Base-by-base conservation (phyloP, 2,329 filamentous ascomycete genomes). In the Colletotrichum limetticola region DNA sequence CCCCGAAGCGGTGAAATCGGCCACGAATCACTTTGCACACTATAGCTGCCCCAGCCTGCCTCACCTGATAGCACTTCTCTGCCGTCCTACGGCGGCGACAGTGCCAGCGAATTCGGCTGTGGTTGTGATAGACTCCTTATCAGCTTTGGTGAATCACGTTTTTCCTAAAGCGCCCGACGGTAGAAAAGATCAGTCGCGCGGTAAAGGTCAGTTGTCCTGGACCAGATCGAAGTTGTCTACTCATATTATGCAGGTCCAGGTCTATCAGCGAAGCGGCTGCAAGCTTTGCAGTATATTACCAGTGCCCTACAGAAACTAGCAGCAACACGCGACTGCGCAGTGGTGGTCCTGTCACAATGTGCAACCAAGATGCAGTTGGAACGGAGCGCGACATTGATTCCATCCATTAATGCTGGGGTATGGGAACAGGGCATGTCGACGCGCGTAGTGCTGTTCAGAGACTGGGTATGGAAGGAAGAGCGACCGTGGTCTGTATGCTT, bases 401-500 rank as follows among this genome's bases (percentile, higher is more conserved):
- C 95, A 19, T 91, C 94, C 53, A 87, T 98, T 74, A 92, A 92
- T 69, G 91, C 93, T 16, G 87, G 87, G 24, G 90, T 93, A 55
- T 98, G 95, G 95, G 95, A 98, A 74, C 91, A 90, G 75, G 92
- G 91, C 37, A 85, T 98, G 49, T 90, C 91, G 74, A 93, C 91
- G 55, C 88, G 95, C 66, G 81, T 98, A 74, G 92, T 93, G 28
- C 82, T 98, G 42, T 97, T 97, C 81, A 89, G 93, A 77, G 94
- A 98, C 83, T 95, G 90, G 89, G 88, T 86, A 74, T 89, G 87
- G 83, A 82, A 83, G 65, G 82, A 83, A 56, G 82, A 83, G 57
- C 82, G 81, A 22, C 83, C 85, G 28, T 85, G 85, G 72, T 86
- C 87, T 76, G 82, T 89, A 56, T 87, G 90, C 70, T 86, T 93